Evolutionary conservation across 1,284 basidiomycete species (phyloP).

Genomic region (Rhodotorula mucilaginosa): DNA sequence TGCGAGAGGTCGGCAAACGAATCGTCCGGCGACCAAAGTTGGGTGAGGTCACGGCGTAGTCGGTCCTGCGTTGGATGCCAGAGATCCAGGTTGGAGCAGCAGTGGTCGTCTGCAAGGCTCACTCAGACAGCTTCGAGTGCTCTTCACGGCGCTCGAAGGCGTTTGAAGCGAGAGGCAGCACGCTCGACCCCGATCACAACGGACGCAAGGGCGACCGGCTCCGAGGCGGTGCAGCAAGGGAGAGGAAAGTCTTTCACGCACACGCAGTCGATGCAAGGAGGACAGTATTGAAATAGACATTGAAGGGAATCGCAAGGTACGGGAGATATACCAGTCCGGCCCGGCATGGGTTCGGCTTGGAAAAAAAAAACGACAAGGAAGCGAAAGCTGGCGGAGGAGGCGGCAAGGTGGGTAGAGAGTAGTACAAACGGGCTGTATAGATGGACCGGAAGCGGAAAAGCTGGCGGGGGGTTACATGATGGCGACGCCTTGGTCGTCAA

Average conservation of each 20-base stretch:
- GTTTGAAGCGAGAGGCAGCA: no score
- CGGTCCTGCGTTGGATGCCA: no score
- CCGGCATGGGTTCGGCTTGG: no score
- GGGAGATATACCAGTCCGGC: not conserved
- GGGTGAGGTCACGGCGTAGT: no score
- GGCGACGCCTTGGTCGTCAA: slow-evolving; percentile 30
- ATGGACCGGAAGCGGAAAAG: not conserved
- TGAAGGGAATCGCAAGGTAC: not conserved
- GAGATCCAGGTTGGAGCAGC: no score
- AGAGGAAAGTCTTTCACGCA: not conserved
- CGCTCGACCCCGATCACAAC: not conserved
- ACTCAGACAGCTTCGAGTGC: no score
- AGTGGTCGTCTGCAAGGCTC: no score
- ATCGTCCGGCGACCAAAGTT: no score
- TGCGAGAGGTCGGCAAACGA: no score
- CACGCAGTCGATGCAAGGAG: not conserved
- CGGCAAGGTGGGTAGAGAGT: not conserved
- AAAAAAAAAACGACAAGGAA: no score
- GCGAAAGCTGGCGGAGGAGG: not conserved
- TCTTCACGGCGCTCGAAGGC: no score
- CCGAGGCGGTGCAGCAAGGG: not conserved
- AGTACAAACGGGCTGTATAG: not conserved
- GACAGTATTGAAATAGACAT: not conserved
- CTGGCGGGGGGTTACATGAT: not conserved
- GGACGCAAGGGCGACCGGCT: not conserved